Conservation (phyloP, 2,329 filamentous ascomycete species). For the Aspergillus alliaceus region DNA sequence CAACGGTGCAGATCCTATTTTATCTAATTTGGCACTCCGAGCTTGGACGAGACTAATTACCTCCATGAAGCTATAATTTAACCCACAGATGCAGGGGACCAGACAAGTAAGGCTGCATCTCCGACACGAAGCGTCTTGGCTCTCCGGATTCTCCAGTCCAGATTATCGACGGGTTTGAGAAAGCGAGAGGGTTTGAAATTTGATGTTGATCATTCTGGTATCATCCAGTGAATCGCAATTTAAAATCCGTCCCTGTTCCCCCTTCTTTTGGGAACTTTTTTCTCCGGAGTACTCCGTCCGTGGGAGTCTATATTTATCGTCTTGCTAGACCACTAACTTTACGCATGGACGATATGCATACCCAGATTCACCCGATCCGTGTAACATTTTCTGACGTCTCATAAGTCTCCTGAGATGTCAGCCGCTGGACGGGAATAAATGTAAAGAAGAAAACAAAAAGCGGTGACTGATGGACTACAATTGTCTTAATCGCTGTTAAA, state of each 20-base stretch:
- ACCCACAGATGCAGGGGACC: not conserved
- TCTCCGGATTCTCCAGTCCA: not conserved
- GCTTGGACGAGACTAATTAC: not conserved
- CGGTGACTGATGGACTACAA: not conserved
- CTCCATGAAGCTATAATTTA: not conserved
- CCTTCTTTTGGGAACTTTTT: not conserved
- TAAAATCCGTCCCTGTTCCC: too few relatives aligned
- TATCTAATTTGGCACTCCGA: not conserved
- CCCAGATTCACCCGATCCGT: too few relatives aligned
- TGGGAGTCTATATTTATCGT: not conserved
- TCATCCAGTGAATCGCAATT: not conserved
- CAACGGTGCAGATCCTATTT: slow-evolving; percentile 14
- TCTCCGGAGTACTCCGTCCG: not conserved
- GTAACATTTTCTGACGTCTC: not conserved
- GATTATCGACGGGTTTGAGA: not conserved
- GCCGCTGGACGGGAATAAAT: not conserved
- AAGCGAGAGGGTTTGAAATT: not conserved
- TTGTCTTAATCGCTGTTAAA: not conserved
- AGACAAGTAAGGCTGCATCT: slow-evolving; percentile 6
- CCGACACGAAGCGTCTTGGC: slow-evolving; percentile 4
- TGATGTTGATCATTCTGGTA: not conserved
- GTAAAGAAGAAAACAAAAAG: not conserved
- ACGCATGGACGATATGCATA: not conserved
- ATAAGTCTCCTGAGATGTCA: not conserved
- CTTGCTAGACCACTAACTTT: not conserved